These are phyloP conservation scores for Carex sylvatica DNA, from an alignment of 202 grass and related monocot species.

Conservation along the genomic window DNA sequence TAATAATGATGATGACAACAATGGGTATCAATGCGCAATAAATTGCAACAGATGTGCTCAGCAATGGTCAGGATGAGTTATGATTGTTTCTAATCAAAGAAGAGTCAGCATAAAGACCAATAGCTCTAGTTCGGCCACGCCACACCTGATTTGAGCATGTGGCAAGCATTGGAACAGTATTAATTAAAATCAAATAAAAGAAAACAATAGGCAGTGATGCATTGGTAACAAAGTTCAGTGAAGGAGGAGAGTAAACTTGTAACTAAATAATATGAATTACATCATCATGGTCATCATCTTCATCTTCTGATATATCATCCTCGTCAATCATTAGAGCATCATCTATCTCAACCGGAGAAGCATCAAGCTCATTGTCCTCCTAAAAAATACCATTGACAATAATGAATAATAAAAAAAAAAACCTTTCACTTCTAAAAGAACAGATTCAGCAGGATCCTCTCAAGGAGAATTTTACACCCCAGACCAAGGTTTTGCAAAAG, in stretches of 20 bases:
- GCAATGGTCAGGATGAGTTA: not conserved
- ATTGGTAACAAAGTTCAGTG: not conserved
- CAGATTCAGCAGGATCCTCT: not conserved
- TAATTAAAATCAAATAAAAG: not conserved
- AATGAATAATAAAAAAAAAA: constrained; percentile 16
- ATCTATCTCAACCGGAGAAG: constrained; percentile 74
- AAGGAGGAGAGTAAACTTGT: not conserved
- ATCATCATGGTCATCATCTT: constrained; percentile 71
- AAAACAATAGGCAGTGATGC: not conserved
- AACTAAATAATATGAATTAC: constrained; percentile 22
- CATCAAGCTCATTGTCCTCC: constrained; percentile 67
- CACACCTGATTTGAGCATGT: not conserved
- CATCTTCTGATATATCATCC: constrained; percentile 80
- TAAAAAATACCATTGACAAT: constrained; percentile 15
- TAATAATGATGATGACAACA: not conserved
- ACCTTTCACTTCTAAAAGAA: not conserved
- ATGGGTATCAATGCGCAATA: not conserved
- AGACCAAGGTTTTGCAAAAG: not conserved
- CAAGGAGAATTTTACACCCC: not conserved
- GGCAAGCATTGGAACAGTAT: not conserved
- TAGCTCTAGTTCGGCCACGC: not conserved
- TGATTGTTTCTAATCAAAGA: not conserved
- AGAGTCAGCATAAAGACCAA: not conserved
- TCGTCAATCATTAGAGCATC: constrained; percentile 80
- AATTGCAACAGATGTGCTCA: not conserved